Base-by-base conservation (phyloP, 2,329 filamentous ascomycete species). In the Monilinia vaccinii-corymbosi region DNA sequence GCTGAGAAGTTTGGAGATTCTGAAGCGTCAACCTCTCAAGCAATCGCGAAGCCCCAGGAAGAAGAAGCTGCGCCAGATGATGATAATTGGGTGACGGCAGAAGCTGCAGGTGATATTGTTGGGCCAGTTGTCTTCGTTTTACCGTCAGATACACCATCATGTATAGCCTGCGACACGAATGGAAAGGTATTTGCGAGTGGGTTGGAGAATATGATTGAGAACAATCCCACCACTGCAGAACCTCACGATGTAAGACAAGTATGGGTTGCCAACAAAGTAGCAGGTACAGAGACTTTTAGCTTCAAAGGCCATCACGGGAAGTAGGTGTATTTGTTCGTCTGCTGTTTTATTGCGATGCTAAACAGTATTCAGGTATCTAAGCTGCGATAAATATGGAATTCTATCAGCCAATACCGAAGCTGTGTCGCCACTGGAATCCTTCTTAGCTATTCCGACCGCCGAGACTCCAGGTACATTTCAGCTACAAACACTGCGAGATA, bases 211-310 rank as follows among this genome's bases (percentile, higher is more conserved):
- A 86, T 96, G 40, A 82, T 96, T 62, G 92, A 97, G 60, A 85
- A 79, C 31, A 88, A 96, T 71, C 82, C 89, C 3, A 73, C 80
- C n/a, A 96, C 85, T 6, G 91, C 93, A 10, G 94, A 99, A 75
- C 94, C 94, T 53, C 92, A 97, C 73, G 92, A 97, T 73, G 92
- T 97, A 62, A 81, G 93, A 62, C 92, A 97, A 76, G 94, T 99
- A 18, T 99, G 93, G 89, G 84, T 97, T 65, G 91, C 89, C 62
- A 96, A 88, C 67, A 83, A 82, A 66, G 86, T 97, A 14, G 83
- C 87, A 0, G 93, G 93, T 4, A 93, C 88, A 1, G 89, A 95
- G 64, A 80, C 81, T 38, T 87, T 90, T 67, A 88, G 88, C 61
- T 89, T 99, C 73, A 97, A 96, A 75, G 90, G 91, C 0, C 88